Evolutionary conservation across 2,329 filamentous ascomycete species (phyloP).

Genomic region (Bipolaris sorokiniana): DNA sequence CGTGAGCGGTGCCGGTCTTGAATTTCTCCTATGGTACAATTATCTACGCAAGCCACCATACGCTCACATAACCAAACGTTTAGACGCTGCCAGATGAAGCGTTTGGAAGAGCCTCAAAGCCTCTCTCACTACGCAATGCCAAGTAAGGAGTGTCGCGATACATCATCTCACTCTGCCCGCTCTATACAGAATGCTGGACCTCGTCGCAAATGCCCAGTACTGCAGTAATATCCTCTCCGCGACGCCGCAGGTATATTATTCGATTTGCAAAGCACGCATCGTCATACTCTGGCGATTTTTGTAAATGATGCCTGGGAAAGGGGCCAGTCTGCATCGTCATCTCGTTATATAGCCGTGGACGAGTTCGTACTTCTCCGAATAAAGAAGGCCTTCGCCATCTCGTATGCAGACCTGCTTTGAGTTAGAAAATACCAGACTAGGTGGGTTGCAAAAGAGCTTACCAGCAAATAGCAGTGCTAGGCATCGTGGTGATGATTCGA

Average conservation of each 20-base stretch:
- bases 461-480: slow-evolving; percentile 99
- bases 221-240: slow-evolving; percentile 17
- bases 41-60: slow-evolving; percentile 32
- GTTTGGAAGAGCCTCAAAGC: slow-evolving; percentile 34
- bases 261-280: slow-evolving; percentile 15
- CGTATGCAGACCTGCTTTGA: slow-evolving; percentile 64
- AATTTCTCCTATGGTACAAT: slow-evolving; percentile 42
- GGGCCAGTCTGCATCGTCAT: neutral
- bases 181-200: slow-evolving; percentile 22
- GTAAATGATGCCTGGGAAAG: slow-evolving; percentile 9
- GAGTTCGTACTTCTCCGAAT: slow-evolving; percentile 52
- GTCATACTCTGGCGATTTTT: slow-evolving; percentile 9
- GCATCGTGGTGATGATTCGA: slow-evolving; percentile 94
- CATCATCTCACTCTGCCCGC: slow-evolving; percentile 20
- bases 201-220: slow-evolving; percentile 29
- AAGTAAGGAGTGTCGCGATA: slow-evolving; percentile 23
- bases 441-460: slow-evolving; percentile 51
- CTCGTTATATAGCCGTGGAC: slow-evolving; percentile 29
- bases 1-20: slow-evolving; percentile 15
- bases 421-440: slow-evolving; percentile 15
- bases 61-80: slow-evolving; percentile 33
- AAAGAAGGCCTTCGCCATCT: slow-evolving; percentile 73
- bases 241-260: slow-evolving; percentile 23
- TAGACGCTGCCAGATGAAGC: slow-evolving; percentile 37
- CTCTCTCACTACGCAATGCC: slow-evolving; percentile 40